Conservation (phyloP, 805 yeast genomes). For the Candida dendrica region DNA sequence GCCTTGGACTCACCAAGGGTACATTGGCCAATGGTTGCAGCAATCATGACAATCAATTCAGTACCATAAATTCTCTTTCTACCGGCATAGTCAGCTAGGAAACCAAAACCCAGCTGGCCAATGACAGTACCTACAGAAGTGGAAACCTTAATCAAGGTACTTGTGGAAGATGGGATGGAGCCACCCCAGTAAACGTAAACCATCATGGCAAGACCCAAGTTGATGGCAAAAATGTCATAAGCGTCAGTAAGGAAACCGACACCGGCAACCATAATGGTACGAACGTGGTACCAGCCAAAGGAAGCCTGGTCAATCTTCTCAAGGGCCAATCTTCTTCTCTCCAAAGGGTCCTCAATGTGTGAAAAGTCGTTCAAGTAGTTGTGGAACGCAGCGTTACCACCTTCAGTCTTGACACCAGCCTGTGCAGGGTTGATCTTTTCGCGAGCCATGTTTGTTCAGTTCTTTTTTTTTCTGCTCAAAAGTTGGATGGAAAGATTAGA, state of each 20-base stretch:
- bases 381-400: conserved; percentile 86
- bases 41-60: conserved; percentile 79
- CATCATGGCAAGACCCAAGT: conserved; percentile 75
- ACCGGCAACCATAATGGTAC: conserved; percentile 83
- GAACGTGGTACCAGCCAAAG: conserved; percentile 77
- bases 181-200: conserved; percentile 67
- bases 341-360: conserved; percentile 76
- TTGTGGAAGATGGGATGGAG: conserved; percentile 60
- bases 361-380: conserved; percentile 75
- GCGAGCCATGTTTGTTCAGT: not conserved
- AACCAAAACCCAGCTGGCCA: conserved; percentile 84
- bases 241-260: conserved; percentile 93
- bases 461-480: too few species aligned
- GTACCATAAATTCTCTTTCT: conserved; percentile 84
- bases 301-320: conserved; percentile 75
- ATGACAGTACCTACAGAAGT: conserved; percentile 92
- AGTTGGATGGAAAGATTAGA: too few species aligned
- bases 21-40: conserved; percentile 75
- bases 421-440: conserved; percentile 3
- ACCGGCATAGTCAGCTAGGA: conserved; percentile 73
- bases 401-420: conserved; percentile 36
- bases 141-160: conserved; percentile 74
- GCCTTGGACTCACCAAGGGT: conserved; percentile 65
- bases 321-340: conserved; percentile 79
- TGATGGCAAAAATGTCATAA: conserved; percentile 87